Evolutionary conservation across 2,329 filamentous ascomycete genomes (phyloP).

Genomic region (Sporothrix brunneoviolacea): DNA sequence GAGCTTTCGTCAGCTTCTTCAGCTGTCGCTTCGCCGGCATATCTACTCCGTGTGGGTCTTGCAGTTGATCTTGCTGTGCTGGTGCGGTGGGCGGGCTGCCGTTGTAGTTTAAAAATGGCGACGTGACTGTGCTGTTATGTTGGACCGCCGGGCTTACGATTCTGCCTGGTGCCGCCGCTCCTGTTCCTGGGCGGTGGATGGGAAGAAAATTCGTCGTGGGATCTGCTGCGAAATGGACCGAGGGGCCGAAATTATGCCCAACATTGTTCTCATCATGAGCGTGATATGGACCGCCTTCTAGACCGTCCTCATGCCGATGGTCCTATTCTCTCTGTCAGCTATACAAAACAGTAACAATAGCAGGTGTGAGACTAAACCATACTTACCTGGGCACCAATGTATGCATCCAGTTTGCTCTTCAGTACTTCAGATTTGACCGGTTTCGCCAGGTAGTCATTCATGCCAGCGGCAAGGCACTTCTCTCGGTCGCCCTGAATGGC

Average conservation of each 20-base stretch:
- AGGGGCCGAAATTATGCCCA: no score
- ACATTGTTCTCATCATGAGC: no score
- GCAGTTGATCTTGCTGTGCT: no score
- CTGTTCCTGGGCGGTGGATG: neutral
- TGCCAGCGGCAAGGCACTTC: slow-evolving; percentile 89
- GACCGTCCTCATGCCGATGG: no score
- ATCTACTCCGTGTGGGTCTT: neutral
- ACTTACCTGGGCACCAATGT: slow-evolving; percentile 39
- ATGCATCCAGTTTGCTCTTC: slow-evolving; percentile 68
- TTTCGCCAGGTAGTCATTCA: slow-evolving; percentile 97
- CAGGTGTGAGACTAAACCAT: no score
- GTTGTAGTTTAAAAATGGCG: no score
- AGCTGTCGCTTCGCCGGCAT: slow-evolving; percentile 28
- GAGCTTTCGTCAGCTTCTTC: slow-evolving; percentile 37
- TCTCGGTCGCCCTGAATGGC: slow-evolving; percentile 92
- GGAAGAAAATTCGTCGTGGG: neutral
- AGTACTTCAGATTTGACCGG: slow-evolving; percentile 85
- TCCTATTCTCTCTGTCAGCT: no score
- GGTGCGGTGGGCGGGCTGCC: no score
- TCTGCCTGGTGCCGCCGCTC: neutral
- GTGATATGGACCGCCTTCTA: no score
- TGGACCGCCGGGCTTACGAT: no score
- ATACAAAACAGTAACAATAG: no score
- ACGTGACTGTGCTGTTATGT: no score
- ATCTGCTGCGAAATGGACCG: neutral